These are phyloP conservation scores for Phytophthora quininea DNA, from an alignment of 352 stramenopile species.

Conservation along the genomic window DNA sequence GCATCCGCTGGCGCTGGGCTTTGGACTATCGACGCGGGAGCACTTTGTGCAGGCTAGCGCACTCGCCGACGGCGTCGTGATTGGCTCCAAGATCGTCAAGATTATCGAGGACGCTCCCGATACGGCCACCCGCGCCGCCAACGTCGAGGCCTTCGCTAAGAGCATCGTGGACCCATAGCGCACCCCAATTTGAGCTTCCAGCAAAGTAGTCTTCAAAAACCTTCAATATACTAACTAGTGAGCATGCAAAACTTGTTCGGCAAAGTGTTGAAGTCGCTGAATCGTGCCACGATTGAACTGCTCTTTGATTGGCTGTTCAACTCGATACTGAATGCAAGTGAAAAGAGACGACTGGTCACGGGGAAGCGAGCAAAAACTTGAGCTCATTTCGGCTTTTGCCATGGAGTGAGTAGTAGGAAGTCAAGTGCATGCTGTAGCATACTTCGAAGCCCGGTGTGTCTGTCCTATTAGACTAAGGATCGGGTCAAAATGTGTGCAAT, in stretches of 20 bases:
- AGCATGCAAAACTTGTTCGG: too few relatives aligned
- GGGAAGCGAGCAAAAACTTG: slow-evolving; percentile 22
- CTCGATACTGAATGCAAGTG: too few relatives aligned
- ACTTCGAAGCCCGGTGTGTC: slow-evolving; percentile 91
- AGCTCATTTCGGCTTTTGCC: slow-evolving; percentile 62
- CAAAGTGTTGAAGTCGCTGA: too few relatives aligned
- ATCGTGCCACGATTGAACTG: too few relatives aligned
- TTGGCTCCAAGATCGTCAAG: slow-evolving; percentile 90
- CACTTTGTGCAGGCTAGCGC: slow-evolving; percentile 92
- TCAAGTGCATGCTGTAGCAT: slow-evolving; percentile 46
- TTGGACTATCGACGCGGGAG: slow-evolving; percentile 95
- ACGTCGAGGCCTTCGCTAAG: slow-evolving; percentile 81
- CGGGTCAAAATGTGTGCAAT: slow-evolving; percentile 89
- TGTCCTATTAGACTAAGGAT: slow-evolving; percentile 91
- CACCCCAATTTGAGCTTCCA: not conserved
- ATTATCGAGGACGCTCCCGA: slow-evolving; percentile 74
- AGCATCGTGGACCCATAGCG: slow-evolving; percentile 63
- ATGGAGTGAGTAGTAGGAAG: slow-evolving; percentile 9
- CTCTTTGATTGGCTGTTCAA: too few relatives aligned
- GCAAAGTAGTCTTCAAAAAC: not conserved
- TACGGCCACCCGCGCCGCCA: slow-evolving; percentile 66
- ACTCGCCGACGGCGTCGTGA: slow-evolving; percentile 92
- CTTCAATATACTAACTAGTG: slow-evolving; percentile 26
- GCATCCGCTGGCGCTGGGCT: slow-evolving; percentile 95
- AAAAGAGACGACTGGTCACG: too few relatives aligned